Evolutionary conservation across 192 early-diverging fungal genomes (phyloP).

Genomic region (Funneliformis geosporum): DNA sequence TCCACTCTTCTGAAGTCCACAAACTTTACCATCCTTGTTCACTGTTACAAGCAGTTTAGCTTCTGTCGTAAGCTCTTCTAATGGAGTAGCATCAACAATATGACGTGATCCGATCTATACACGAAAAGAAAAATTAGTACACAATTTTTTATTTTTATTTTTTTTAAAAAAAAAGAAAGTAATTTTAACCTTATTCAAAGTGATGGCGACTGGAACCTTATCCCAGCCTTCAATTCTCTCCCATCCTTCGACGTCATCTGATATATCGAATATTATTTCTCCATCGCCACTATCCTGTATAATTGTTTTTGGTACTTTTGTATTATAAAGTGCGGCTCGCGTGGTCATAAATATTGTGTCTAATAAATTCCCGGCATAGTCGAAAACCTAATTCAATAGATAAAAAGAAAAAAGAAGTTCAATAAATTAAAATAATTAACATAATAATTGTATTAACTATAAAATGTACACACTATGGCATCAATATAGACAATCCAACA

Average conservation of each 20-base stretch:
- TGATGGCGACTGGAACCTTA: conserved; percentile 79
- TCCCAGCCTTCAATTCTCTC: conserved; percentile 76
- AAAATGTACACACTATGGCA: conserved; percentile 61
- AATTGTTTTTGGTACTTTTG: conserved; percentile 79
- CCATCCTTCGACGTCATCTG: conserved; percentile 85
- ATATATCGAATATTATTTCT: conserved; percentile 87
- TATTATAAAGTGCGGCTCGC: conserved; percentile 87
- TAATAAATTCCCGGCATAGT: conserved; percentile 83
- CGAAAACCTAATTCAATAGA: conserved; percentile 59
- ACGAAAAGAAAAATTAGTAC: not conserved
- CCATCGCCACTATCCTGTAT: conserved; percentile 82
- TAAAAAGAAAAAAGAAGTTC: not conserved
- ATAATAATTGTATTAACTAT: not conserved
- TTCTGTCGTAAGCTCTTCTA: conserved; percentile 88
- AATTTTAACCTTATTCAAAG: conserved; percentile 72
- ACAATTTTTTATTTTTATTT: no score
- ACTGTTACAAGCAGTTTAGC: conserved; percentile 80
- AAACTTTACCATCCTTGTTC: conserved; percentile 77
- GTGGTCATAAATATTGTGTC: conserved; percentile 86
- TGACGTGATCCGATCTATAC: conserved; percentile 77
- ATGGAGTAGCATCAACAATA: conserved; percentile 83
- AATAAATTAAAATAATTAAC: not conserved
- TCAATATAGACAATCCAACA: conserved; percentile 94
- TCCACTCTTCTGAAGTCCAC: conserved; percentile 84
- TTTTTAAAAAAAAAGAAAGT: not conserved